Evolutionary conservation across 257 asterid genomes (phyloP).

Genomic region (Przewalskia tangutica): DNA sequence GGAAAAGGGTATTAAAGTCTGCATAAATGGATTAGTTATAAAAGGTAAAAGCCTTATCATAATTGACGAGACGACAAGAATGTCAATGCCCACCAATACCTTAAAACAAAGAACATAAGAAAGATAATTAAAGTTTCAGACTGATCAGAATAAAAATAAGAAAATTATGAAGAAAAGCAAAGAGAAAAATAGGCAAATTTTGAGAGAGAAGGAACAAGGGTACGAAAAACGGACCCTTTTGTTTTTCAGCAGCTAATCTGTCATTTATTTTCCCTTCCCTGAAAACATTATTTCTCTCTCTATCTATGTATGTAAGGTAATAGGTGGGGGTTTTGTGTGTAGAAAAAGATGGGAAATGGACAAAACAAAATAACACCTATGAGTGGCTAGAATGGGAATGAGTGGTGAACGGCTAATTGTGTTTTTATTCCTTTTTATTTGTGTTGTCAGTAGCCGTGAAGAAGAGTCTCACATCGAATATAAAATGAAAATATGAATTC

Average conservation of each 20-base stretch:
- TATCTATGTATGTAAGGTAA: not conserved
- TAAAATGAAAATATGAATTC: too few species aligned
- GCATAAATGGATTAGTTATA: not conserved
- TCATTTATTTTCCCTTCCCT: not conserved
- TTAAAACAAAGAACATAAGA: not conserved
- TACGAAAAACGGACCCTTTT: not conserved
- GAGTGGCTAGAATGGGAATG: not conserved
- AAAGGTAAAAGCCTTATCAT: not conserved
- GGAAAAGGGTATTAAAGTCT: not conserved
- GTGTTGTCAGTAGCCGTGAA: too few species aligned
- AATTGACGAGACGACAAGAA: not conserved
- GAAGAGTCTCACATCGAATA: too few species aligned
- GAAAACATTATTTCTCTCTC: not conserved
- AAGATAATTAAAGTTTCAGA: not conserved
- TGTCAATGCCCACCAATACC: not conserved
- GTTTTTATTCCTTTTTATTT: too few species aligned
- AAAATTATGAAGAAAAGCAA: not conserved
- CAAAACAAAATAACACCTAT: not conserved
- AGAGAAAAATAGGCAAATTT: not conserved
- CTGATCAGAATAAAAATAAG: not conserved
- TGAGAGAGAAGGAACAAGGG: not conserved
- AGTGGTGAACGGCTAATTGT: not conserved
- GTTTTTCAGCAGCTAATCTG: not conserved
- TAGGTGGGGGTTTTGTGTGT: not conserved
- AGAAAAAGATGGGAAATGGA: not conserved